Percentiles rank a stretch among this genome's conserved stretches.
Conservation (phyloP, 306 rosid species). For the Urtica urens region DNA sequence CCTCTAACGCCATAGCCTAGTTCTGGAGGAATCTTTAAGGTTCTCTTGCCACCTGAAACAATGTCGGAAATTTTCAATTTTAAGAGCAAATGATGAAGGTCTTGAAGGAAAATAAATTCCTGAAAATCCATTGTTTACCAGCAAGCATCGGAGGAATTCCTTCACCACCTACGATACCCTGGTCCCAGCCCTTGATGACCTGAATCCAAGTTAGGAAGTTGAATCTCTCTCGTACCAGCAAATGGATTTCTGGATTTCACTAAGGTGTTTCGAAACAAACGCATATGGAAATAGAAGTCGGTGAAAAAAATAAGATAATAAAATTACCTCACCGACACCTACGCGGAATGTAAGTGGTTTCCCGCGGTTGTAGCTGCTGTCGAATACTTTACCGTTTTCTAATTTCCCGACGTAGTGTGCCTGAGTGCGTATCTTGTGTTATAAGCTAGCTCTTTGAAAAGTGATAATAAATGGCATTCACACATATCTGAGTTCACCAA, state of each 20-base stretch:
- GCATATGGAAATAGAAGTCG: too few species aligned
- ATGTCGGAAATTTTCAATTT: background rate
- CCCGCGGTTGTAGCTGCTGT: constrained; percentile 92
- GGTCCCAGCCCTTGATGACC: constrained; percentile 99
- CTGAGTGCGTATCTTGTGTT: too few species aligned
- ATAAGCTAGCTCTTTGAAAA: too few species aligned
- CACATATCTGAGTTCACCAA: too few species aligned
- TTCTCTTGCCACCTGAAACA: constrained; percentile 65
- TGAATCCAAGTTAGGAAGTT: constrained; percentile 9
- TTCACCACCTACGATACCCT: constrained; percentile 79
- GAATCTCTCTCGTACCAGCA: background rate
- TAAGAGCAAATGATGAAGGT: background rate
- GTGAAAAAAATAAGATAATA: background rate
- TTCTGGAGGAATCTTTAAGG: constrained; percentile 79
- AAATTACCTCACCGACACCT: constrained; percentile 91
- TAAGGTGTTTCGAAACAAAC: background rate
- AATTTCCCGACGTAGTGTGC: constrained; percentile 85
- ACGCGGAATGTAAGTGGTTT: constrained; percentile 71
- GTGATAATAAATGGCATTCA: too few species aligned
- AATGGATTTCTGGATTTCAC: background rate
- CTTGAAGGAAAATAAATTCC: background rate
- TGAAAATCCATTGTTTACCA: constrained; percentile 28
- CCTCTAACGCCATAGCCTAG: constrained; percentile 88
- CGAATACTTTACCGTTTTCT: constrained; percentile 84
- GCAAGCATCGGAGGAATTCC: constrained; percentile 97